Base-by-base conservation (phyloP, 169 alveolate genomes). In the Eimeria praecox region DNA sequence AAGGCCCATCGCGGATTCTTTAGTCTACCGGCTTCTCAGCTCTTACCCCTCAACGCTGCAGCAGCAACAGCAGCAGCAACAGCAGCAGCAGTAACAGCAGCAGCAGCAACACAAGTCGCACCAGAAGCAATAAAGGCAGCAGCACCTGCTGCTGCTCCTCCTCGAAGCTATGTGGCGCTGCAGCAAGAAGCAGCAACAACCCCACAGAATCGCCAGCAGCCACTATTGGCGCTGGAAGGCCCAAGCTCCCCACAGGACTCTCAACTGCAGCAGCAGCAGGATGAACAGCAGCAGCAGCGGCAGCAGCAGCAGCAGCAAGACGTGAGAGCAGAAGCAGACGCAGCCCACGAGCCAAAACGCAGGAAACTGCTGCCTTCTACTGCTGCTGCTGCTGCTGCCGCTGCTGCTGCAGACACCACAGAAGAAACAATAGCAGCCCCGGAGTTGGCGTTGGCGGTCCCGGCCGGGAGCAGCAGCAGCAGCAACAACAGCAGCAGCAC, bases 1-100 rank as follows among this genome's bases (percentile, higher is more conserved):
- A 46, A 42, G 52, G 88, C 88, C 38, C 88, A 78, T 42, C 12
- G 35, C 40, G 30, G 59, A 8, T 78, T 78, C 59, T 78, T 40
- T 30, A 40, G 62, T 42, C 88, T 78, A n/a, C 88, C 88, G 12
- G 88, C 88, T n/a, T 33, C 88, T 33, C 88, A 78, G 88, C 52
- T 38, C 22, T 30, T 78, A 27, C 59, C 88, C 12, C 30, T 78
- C 6, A 46, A 78, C 24, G 38, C 52, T 10, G 59, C 88, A 42
- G 88, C 88, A 33, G 14, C 88, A n/a, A 40, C 42, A 24, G 88
- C 88, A 46, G 30, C 62, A 78, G 18, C 59, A 24, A 12, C 42
- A 30, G 54, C 9, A 42, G 54, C 86, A 42, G 86, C 56, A 33
- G 42, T 18, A 30, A 27, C 9, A 42, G 54, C 86, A 42, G 86